Base-by-base conservation (phyloP, 78 protist genomes). In the Dictyostelium capitatum region DNA sequence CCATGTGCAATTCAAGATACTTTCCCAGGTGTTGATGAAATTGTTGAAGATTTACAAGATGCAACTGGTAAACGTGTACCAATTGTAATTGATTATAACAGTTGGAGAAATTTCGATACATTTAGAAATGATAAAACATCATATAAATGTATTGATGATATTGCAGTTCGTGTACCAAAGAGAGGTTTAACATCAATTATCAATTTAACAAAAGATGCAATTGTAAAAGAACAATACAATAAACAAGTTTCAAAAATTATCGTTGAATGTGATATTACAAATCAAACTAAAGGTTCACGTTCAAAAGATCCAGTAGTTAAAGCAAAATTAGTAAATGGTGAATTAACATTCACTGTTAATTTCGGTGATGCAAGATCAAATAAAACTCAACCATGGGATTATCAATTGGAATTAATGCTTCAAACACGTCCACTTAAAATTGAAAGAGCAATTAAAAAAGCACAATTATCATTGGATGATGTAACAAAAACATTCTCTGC, bases 1-100 rank as follows among this genome's bases (percentile, higher is more conserved):
- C 93, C 93, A 74, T 87, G 93, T 51, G 93, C 93, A 41, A 77
- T 87, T 43, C 93, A 87, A 87, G 93, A 87, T 46, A 64, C 80
- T 17, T 87, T 87, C 93, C 93, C 93, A 77, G 17, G 17, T 11
- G 15, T 87, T 9, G 93, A 74, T 19, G 78, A 59, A 12, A 25
- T 77, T 6, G 54, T 50, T 37, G 93, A 37, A 4, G 53, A 77
- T 28, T 20, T 87, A 14, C 65, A 65, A 17, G 6, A 19, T 25
- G 20, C 83, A 0, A 77, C 93, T 0, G 83, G 85, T 12, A 87
- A 87, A 72, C 50, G 59, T 1, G 93, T 87, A 3, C 85, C 93
- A 74, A 32, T 87, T 1, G 67, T 77, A 3, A 77, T 87, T 7
- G 30, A 87, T 23, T 87, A 87, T 57, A 79, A 87, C 23, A 46